Base-by-base conservation (phyloP, 2,329 filamentous ascomycete species). In the Trichoderma sp. region DNA sequence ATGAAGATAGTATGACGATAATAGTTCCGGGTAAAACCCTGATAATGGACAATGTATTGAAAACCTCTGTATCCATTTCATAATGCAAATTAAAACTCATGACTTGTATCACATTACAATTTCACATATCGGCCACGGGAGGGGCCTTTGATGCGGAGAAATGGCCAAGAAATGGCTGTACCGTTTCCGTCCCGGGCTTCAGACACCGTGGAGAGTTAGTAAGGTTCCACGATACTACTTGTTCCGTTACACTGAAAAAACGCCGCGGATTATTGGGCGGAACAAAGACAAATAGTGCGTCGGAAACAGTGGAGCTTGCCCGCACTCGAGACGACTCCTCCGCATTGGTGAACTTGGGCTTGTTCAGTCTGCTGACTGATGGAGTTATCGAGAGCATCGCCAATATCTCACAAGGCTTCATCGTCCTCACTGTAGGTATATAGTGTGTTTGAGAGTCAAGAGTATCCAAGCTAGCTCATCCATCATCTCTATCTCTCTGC, bases 271-370 rank as follows among this genome's bases (percentile, higher is more conserved):
- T 53, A 38, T 29, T 64, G 50, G 21, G 60, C 69, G 69, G 60
- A 56, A 73, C 60, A 56, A 65, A 3, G 7, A 11, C 27, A 12
- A 12, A 73, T 64, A 64, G 60, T 73, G 71, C 62, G 60, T 38
- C 71, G 71, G 71, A 73, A 73, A 73, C 71, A 65, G 71, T 73
- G 60, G 41, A 73, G 41, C 38, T 31, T 65, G 71, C 71, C 69
- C 69, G 69, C 69, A 72, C 59, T 71, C 38, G 33, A 38, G 35
- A 7, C 41, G 3, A 16, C 9, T 63, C 69, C 38, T 73, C 71
- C 71, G 9, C 71, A 65, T 56, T 56, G 41, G n/a, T 38, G n/a
- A 73, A 35, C 21, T 62, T 69, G 27, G 41, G n/a, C 16, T 27
- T 56, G 60, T 29, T 3, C 29, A 73, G 38, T 38, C 71, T 73